These are phyloP conservation scores for Ophiostoma sp. DNA, from an alignment of 2,329 filamentous ascomycete genomes.

Conservation along the genomic window DNA sequence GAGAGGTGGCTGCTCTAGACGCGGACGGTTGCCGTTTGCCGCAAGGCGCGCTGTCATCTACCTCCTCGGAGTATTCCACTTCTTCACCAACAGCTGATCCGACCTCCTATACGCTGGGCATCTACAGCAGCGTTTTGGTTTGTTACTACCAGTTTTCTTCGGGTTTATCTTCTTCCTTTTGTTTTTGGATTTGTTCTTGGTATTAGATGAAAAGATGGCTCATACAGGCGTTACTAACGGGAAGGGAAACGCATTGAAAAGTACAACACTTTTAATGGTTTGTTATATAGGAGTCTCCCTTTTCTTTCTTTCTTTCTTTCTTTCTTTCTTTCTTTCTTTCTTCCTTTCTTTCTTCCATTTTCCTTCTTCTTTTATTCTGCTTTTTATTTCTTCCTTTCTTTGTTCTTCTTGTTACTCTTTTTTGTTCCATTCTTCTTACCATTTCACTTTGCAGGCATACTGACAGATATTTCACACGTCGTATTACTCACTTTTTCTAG, in stretches of 20 bases:
- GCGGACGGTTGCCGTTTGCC: neutral
- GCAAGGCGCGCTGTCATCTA: neutral
- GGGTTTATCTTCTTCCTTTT: slow-evolving; percentile 6
- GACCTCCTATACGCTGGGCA: neutral
- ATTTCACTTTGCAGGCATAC: neutral
- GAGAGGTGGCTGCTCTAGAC: neutral
- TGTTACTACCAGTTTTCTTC: neutral
- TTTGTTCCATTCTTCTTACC: neutral
- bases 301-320: neutral
- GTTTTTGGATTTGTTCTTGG: neutral
- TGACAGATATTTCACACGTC: neutral
- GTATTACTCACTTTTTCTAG: neutral
- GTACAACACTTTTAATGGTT: slow-evolving; percentile 15
- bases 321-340: neutral
- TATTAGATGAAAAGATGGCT: slow-evolving; percentile 8
- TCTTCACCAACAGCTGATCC: neutral
- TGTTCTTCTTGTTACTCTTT: neutral
- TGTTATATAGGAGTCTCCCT: slow-evolving; percentile 12
- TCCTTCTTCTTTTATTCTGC: neutral
- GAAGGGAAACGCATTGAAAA: slow-evolving; percentile 18
- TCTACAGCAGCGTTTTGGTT: neutral
- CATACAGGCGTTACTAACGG: slow-evolving; percentile 19
- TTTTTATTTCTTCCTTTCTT: slow-evolving; percentile 1
- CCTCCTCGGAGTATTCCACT: neutral
- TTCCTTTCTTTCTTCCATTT: slow-evolving; percentile 5